Conservation (phyloP, 2,329 filamentous ascomycete genomes). For the Cyanodermella asteris region DNA sequence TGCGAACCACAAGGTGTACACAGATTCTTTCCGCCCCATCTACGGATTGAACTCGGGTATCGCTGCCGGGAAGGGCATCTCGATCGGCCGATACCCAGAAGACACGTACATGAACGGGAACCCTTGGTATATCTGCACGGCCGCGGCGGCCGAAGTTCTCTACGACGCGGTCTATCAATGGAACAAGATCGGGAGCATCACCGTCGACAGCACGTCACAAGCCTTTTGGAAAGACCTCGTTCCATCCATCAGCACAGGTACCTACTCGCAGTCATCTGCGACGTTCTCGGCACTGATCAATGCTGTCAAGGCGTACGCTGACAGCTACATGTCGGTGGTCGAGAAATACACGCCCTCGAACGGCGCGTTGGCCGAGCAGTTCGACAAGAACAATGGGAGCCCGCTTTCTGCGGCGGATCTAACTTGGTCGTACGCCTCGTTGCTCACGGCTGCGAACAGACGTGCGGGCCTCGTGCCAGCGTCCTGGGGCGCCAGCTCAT, state of each 20-base stretch:
- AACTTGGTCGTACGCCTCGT: constrained; percentile 24
- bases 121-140: constrained; percentile 56
- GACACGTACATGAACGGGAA: constrained; percentile 55
- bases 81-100: constrained; percentile 41
- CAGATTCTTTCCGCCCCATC: constrained; percentile 52
- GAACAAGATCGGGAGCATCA: constrained; percentile 39
- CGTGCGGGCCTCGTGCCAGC: constrained; percentile 7
- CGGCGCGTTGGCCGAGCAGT: constrained; percentile 29
- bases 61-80: constrained; percentile 23
- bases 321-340: constrained; percentile 29
- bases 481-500: constrained; percentile 10
- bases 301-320: constrained; percentile 41
- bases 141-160: constrained; percentile 59
- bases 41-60: constrained; percentile 26
- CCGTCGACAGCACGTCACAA: constrained; percentile 41
- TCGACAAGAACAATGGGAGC: constrained; percentile 14
- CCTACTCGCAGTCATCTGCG: constrained; percentile 35
- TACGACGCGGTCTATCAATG: constrained; percentile 57
- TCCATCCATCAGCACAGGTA: constrained; percentile 36
- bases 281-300: constrained; percentile 33
- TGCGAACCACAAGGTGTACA: constrained; percentile 56
- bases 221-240: constrained; percentile 49
- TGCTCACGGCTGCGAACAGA: constrained; percentile 14
- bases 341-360: constrained; percentile 29
- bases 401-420: constrained; percentile 19